Percentiles rank a stretch among this genome's conserved stretches.
Evolutionary conservation across 345 rosid species (phyloP).

Genomic region (Salix viminalis): DNA sequence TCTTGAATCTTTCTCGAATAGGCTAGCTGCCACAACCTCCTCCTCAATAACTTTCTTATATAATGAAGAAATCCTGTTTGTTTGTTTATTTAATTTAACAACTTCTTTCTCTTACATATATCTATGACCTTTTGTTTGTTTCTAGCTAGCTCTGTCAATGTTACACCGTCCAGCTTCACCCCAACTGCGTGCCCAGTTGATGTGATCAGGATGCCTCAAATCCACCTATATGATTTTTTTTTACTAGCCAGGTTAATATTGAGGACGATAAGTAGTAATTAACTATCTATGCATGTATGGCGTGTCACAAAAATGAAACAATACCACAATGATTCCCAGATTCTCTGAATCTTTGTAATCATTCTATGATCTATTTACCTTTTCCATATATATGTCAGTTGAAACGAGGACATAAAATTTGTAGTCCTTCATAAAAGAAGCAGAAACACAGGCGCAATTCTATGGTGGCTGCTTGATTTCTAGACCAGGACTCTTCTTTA

Average conservation of each 20-base stretch:
- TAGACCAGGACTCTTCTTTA: no score
- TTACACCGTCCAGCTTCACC: no score
- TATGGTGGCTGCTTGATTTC: not conserved
- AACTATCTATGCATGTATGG: constrained; percentile 5
- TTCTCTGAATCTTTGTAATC: constrained; percentile 22
- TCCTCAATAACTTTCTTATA: constrained; percentile 1
- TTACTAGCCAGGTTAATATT: not conserved
- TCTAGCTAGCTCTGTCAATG: not conserved
- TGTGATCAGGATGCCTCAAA: no score
- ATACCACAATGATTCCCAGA: constrained; percentile 26
- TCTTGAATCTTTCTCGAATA: constrained; percentile 19
- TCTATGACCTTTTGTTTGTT: not conserved
- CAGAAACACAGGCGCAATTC: not conserved
- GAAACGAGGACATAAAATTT: not conserved
- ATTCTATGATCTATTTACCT: constrained; percentile 1
- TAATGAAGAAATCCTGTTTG: not conserved
- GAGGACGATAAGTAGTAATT: constrained; percentile 14
- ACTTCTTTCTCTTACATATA: not conserved
- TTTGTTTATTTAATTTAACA: not conserved
- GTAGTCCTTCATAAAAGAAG: not conserved
- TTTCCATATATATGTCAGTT: not conserved
- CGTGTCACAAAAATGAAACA: constrained; percentile 28
- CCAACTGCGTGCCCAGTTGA: no score
- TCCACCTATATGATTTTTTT: no score
- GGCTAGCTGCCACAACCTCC: constrained; percentile 17